phyloP scores from a whole-genome alignment of 2,329 filamentous ascomycete species.

The Colletotrichum endophyticum region DNA sequence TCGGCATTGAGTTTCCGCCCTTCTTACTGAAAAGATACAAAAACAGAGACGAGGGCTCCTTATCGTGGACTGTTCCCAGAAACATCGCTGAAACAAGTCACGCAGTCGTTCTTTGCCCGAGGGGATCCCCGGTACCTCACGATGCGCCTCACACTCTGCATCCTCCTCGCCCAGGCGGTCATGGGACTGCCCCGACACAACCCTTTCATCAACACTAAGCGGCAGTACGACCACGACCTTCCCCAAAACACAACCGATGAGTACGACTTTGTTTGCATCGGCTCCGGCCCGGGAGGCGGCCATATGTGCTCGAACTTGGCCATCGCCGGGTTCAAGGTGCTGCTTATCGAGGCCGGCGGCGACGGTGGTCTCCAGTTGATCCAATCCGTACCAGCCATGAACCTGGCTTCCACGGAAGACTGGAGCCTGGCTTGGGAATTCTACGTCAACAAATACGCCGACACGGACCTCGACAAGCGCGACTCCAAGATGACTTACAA shows the following conservation, averaged over 20 bases:
- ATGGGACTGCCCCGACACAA: background rate
- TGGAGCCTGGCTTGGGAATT: background rate
- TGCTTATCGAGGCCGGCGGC: slow-evolving; percentile 64
- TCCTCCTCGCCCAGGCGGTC: background rate
- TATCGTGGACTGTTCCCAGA: background rate
- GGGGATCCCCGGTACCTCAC: background rate
- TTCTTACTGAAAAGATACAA: background rate
- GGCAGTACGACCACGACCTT: background rate
- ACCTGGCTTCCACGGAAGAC: background rate
- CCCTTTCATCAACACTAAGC: background rate
- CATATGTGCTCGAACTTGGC: slow-evolving; percentile 60
- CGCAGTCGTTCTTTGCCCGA: background rate
- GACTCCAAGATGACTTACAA: background rate
- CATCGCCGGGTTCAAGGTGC: slow-evolving; percentile 57
- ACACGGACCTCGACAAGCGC: background rate
- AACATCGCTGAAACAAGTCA: background rate
- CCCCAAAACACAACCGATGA: background rate
- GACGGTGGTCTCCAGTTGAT: slow-evolving; percentile 43
- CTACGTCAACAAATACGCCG: background rate
- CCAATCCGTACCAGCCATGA: background rate
- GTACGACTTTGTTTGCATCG: slow-evolving; percentile 64
- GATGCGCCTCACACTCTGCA: background rate
- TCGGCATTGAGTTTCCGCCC: background rate
- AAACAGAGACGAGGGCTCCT: background rate
- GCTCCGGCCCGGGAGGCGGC: slow-evolving; percentile 60